Base-by-base conservation (phyloP, 2,329 filamentous ascomycete species). In the Chaetomiaceae sp. region DNA sequence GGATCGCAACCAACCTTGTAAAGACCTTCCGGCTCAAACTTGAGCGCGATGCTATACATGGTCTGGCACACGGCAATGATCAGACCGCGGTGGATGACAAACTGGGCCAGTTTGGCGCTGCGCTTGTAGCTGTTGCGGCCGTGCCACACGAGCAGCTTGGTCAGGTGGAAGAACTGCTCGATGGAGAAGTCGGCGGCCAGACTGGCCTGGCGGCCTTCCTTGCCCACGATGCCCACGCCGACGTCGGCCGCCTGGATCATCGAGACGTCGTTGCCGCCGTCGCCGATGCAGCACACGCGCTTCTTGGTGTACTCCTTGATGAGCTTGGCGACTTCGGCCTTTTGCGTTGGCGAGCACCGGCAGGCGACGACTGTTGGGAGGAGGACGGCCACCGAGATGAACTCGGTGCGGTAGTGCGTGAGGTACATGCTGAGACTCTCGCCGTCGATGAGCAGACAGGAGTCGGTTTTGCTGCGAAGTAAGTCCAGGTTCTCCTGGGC, bases 191-290 rank as follows among this genome's bases (percentile, higher is more conserved):
- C 94, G 10, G 94, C 95, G 0, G 95, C 95, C 42, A 99, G 78
- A 65, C 87, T 94, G 32, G 94, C 94, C 74, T 99, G 94, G 20
- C 89, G 84, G 30, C 94, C 94, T 74, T 99, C 94, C 74, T 99
- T 99, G 55, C 94, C 94, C 1, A 97, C 94, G 57, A 99, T 99
- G 56, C 94, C 94, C 23, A 99, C 92, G 56, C 95, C 95, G 0
- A 99, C 91, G 65, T 99, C 94, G 1, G 95, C 94, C 7, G 94
- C 92, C 75, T 97, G 94, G 62, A 99, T 99, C 94, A 99, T 99
- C 61, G 87, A 92, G 5, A 99, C 94, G 68, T 99, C 95, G 71
- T 99, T 99, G 63, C 95, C 94, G 60, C 94, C 94, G 66, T 99
- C 94, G 33, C 94, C 94, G 61, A 99, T 99, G 67, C 94, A 97